Conservation (phyloP, 2,329 filamentous ascomycete genomes). For the Ceratocystis papillata region DNA sequence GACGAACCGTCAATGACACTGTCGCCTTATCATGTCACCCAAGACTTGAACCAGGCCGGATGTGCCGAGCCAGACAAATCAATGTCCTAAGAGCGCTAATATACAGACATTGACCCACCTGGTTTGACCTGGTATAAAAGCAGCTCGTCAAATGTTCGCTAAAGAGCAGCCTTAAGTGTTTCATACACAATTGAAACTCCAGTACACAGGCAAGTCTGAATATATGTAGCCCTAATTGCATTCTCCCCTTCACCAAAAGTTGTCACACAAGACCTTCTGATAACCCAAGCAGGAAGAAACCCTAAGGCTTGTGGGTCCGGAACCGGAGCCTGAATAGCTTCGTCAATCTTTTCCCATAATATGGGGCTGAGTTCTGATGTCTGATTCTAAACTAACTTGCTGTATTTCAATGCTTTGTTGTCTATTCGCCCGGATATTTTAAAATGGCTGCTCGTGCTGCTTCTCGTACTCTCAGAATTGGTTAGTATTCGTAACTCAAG, state of each 20-base stretch:
- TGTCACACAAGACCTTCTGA: no score
- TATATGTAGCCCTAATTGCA: not conserved
- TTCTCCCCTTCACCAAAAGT: not conserved
- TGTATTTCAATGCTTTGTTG: not conserved
- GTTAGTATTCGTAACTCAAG: conserved; percentile 35
- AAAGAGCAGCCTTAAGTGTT: not conserved
- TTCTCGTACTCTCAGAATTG: conserved; percentile 48
- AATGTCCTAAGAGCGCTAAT: not conserved
- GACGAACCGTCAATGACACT: no score
- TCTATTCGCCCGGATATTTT: conserved; percentile 11
- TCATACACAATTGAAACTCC: not conserved
- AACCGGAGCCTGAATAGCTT: conserved; percentile 15
- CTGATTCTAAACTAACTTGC: not conserved
- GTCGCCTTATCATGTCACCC: no score
- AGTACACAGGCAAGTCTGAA: not conserved
- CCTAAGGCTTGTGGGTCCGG: conserved; percentile 7
- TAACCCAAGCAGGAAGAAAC: not conserved
- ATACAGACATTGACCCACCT: no score
- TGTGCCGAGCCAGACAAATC: not conserved
- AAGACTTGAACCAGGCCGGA: no score
- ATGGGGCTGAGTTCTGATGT: not conserved
- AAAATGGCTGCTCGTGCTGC: conserved; percentile 48
- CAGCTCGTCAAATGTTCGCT: not conserved
- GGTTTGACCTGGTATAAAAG: not conserved
- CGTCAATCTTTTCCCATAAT: conserved; percentile 8